phyloP scores from a whole-genome alignment of 2,329 filamentous ascomycete genomes.

The Aspergillus sp. region DNA sequence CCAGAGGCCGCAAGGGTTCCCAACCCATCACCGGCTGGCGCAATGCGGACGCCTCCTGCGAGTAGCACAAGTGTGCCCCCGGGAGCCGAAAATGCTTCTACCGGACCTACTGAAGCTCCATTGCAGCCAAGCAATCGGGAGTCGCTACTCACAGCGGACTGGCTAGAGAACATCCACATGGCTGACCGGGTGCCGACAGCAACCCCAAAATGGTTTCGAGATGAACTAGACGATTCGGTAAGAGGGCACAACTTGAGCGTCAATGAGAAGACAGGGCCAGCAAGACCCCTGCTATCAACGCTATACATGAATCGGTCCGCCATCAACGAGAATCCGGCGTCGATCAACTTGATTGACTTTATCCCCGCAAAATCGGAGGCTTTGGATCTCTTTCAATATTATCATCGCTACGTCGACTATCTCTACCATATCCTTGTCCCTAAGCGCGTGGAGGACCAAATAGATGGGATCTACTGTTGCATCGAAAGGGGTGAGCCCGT shows the following conservation, averaged over 20 bases:
- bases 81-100: not conserved
- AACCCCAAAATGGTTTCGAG: constrained; percentile 21
- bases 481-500: constrained; percentile 22
- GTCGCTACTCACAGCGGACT: constrained; percentile 28
- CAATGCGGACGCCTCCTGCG: not conserved
- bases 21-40: not conserved
- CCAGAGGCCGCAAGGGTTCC: not conserved
- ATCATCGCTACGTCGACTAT: constrained; percentile 36
- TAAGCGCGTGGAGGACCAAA: constrained; percentile 24
- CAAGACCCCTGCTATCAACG: not conserved
- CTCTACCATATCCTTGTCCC: constrained; percentile 42
- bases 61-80: not conserved
- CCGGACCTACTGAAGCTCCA: not conserved
- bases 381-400: constrained; percentile 34
- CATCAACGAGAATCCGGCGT: constrained; percentile 25
- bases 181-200: constrained; percentile 29
- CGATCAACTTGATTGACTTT: constrained; percentile 22
- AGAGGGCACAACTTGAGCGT: not conserved
- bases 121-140: constrained; percentile 19
- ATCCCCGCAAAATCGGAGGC: constrained; percentile 36
- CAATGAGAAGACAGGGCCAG: not conserved
- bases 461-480: constrained; percentile 34
- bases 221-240: constrained; percentile 18
- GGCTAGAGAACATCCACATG: constrained; percentile 34
- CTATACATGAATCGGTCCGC: constrained; percentile 8